Evolutionary conservation across 192 early-diverging fungal species (phyloP).

Genomic region (Backusella westeae): DNA sequence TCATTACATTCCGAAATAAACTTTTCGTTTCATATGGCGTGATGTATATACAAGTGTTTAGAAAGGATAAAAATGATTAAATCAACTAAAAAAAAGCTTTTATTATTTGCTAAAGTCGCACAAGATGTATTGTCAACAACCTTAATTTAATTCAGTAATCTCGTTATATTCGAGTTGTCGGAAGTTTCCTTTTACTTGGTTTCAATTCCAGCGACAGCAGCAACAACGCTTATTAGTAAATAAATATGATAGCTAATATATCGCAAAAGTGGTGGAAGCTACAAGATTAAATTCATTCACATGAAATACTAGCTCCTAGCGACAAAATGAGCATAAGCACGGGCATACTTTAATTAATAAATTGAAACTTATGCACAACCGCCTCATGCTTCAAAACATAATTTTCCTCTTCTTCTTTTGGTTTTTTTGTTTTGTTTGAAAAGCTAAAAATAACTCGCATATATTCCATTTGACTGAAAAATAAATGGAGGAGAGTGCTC

Average conservation of each 20-base stretch:
- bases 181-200: background rate
- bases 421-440: background rate
- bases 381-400: background rate
- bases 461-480: background rate
- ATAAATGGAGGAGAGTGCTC: too few species aligned
- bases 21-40: too few species aligned
- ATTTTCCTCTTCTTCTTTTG: background rate
- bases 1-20: too few species aligned
- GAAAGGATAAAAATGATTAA: too few species aligned
- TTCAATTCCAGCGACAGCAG: background rate
- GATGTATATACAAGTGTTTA: too few species aligned
- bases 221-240: background rate
- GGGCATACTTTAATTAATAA: background rate
- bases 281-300: background rate
- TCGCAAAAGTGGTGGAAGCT: background rate
- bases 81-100: too few species aligned
- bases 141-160: background rate
- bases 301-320: background rate
- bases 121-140: too few species aligned
- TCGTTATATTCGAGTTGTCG: background rate
- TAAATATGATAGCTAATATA: too few species aligned
- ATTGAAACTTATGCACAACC: background rate
- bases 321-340: background rate
- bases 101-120: too few species aligned
- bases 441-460: background rate